phyloP scores from a whole-genome alignment of 352 stramenopile species.

The Saprolegnia parasitica region DNA sequence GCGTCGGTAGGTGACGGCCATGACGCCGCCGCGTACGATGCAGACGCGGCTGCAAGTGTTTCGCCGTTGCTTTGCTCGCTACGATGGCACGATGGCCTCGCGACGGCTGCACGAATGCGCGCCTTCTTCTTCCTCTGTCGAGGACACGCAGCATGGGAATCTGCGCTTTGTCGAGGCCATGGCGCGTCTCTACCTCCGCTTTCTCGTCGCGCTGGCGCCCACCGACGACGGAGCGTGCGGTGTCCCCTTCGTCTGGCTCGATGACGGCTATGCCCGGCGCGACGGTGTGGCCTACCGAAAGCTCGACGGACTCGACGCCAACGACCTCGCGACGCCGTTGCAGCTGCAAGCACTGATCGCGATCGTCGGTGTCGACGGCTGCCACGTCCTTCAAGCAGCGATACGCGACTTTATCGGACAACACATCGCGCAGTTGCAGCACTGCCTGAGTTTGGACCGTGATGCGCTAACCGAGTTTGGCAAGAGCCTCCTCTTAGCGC shows the following conservation, averaged over 20 bases:
- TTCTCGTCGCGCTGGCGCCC: background rate
- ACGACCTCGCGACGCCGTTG: background rate
- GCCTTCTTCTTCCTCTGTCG: too few relatives aligned
- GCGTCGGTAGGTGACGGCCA: too few relatives aligned
- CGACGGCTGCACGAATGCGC: background rate
- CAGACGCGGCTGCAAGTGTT: background rate
- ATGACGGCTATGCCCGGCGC: background rate
- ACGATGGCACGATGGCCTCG: background rate
- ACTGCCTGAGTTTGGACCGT: background rate
- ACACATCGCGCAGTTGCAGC: background rate
- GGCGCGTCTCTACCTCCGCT: background rate
- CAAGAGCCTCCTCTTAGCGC: background rate
- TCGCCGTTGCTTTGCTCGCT: background rate
- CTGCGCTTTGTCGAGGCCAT: background rate
- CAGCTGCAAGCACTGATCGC: background rate
- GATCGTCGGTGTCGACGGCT: background rate
- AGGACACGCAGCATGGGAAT: background rate
- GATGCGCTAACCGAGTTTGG: background rate
- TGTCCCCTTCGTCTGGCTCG: background rate
- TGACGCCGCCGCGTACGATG: background rate
- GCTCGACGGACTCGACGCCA: background rate
- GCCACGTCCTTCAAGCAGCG: background rate
- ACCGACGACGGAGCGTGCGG: background rate
- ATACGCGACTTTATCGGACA: background rate
- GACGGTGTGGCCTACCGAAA: background rate